These are phyloP conservation scores for Excoecaria agallocha DNA, from an alignment of 345 rosid species.

Conservation along the genomic window DNA sequence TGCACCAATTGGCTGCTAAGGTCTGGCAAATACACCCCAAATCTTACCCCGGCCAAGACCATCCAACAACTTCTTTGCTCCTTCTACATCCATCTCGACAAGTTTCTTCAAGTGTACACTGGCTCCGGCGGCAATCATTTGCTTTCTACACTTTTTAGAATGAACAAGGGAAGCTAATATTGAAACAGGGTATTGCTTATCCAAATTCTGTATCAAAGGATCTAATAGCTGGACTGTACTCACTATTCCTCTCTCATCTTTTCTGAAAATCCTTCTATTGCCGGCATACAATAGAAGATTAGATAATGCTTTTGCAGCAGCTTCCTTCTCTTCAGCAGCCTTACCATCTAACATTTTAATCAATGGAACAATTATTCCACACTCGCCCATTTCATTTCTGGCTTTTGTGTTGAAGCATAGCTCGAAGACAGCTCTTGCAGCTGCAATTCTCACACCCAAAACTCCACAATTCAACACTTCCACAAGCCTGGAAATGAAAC, in stretches of 20 bases:
- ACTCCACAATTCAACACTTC: slow-evolving; percentile 58
- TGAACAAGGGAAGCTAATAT: slow-evolving; percentile 57
- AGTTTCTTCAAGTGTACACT: slow-evolving; percentile 66
- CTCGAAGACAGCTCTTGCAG: slow-evolving; percentile 58
- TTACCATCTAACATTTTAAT: slow-evolving; percentile 84
- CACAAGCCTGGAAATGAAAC: slow-evolving; percentile 51
- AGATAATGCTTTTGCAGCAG: slow-evolving; percentile 72
- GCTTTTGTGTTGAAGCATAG: slow-evolving; percentile 53
- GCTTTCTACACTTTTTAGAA: slow-evolving; percentile 71
- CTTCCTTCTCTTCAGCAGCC: slow-evolving; percentile 79
- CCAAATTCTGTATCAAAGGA: slow-evolving; percentile 52
- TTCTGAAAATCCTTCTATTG: slow-evolving; percentile 53
- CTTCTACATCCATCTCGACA: slow-evolving; percentile 69
- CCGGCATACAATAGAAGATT: slow-evolving; percentile 40
- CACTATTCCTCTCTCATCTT: slow-evolving; percentile 58
- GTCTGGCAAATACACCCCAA: slow-evolving; percentile 76
- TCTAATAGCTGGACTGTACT: slow-evolving; percentile 64
- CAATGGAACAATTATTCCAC: slow-evolving; percentile 51
- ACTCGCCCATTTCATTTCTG: slow-evolving; percentile 70
- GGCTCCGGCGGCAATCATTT: slow-evolving; percentile 75
- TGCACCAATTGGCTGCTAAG: slow-evolving; percentile 23
- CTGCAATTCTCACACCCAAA: slow-evolving; percentile 64
- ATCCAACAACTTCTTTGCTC: slow-evolving; percentile 77
- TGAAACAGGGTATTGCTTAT: slow-evolving; percentile 57
- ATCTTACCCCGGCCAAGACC: slow-evolving; percentile 65